phyloP scores from a whole-genome alignment of 2,329 filamentous ascomycete species.

The Cryphonectria naterciae region DNA sequence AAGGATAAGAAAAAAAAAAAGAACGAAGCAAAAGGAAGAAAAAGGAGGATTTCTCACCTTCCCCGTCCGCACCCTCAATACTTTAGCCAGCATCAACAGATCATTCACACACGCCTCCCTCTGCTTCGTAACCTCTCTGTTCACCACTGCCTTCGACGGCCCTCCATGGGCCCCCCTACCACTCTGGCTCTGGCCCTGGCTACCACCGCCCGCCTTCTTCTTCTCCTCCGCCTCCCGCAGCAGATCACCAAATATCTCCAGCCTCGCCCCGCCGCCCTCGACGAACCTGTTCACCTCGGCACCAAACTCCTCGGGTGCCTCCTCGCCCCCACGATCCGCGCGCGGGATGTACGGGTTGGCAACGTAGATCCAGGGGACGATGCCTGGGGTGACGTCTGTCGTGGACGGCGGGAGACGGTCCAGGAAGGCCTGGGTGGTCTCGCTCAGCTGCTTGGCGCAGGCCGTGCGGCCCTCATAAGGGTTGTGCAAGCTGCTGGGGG shows the following conservation, averaged over 20 bases:
- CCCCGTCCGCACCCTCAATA: constrained; percentile 62
- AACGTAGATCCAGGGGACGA: constrained; percentile 73
- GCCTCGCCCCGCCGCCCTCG: constrained; percentile 55
- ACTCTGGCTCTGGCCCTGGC: not conserved
- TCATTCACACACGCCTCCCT: constrained; percentile 54
- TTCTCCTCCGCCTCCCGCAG: constrained; percentile 49
- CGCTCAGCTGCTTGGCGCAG: constrained; percentile 59
- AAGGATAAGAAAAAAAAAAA: constrained; percentile 34
- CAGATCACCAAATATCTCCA: constrained; percentile 52
- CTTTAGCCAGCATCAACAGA: constrained; percentile 64
- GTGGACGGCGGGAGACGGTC: constrained; percentile 68
- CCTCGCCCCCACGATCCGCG: constrained; percentile 50
- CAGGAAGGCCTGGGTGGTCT: constrained; percentile 57
- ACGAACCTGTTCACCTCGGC: constrained; percentile 54
- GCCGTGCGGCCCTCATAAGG: constrained; percentile 55
- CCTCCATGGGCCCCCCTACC: constrained; percentile 34
- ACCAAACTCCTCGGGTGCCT: constrained; percentile 51
- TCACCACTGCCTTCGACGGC: constrained; percentile 42
- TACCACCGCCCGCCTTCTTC: not conserved
- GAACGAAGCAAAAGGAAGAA: constrained; percentile 33
- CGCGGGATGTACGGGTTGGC: constrained; percentile 62
- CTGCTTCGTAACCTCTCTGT: constrained; percentile 54
- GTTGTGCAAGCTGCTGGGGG: constrained; percentile 53
- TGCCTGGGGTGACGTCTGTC: constrained; percentile 49
- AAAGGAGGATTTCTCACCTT: constrained; percentile 56